Evolutionary conservation across 441 rosid genomes (phyloP), one percentile per base, ranked within the genome.

Genomic region (Bruguiera hainesii): DNA sequence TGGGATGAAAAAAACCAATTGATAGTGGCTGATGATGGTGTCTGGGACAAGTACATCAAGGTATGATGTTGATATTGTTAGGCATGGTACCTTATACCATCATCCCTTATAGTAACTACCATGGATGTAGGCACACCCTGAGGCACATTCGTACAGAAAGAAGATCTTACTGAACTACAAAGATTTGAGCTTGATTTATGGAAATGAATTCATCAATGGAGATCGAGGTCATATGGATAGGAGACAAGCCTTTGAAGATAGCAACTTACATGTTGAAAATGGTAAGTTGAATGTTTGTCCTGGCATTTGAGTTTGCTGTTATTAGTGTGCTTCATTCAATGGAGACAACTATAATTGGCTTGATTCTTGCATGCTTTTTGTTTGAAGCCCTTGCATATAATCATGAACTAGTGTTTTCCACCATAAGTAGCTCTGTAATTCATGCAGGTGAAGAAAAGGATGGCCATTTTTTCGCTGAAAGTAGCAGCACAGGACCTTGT

Each of bases 21-120:
- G 72, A 48, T 81, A 33, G 55, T 73, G 56, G 87, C 85, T 56
- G 73, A 77, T 71, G 78, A 77, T 72, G 63, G 48, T 70, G 53
- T 77, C 72, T 83, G 87, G 87, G 81, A 79, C 49, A 80, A 74
- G 56, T 78, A 70, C 76, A 65, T 60, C 68, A 74, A 75, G 85
- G 83, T 84, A 71, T 62, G 28, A 33, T 61, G 21, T 64, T 37
- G 49, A 52, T 28, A 57, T 42, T 68, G 33, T 62, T 73, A 51
- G 31, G 63, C 13, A 16, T 66, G 23, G 37, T 57, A 68, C 20
- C 69, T 66, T 56, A 61, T 56, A 25, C 51, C 65, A 9, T 55
- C 31, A 71, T 57, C 50, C 59, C 55, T 66, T 59, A 25, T 53
- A 66, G 68, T 64, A 50, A 50, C 58, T 33, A 29, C 62, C 42